Conservation (phyloP, 129 eudicot species). For the Tagetes patula region DNA sequence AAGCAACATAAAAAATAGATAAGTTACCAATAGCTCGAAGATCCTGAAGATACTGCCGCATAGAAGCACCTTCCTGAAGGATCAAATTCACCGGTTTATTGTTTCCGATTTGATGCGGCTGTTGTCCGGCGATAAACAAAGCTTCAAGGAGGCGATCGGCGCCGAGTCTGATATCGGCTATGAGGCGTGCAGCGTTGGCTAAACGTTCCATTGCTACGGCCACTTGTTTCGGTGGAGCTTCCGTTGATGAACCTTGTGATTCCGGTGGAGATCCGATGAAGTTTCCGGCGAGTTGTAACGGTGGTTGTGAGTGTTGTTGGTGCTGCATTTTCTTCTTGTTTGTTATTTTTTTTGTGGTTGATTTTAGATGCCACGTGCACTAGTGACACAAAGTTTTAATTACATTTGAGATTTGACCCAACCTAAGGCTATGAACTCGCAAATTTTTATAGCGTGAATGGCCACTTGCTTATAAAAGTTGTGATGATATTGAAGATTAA, state of each 20-base stretch:
- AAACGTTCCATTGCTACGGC: constrained; percentile 87
- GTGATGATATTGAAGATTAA: no score
- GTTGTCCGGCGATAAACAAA: constrained; percentile 57
- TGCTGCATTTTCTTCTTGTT: constrained; percentile 31
- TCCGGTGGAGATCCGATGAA: constrained; percentile 23
- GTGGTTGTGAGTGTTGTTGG: constrained; percentile 38
- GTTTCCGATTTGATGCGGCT: constrained; percentile 46
- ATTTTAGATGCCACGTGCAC: constrained; percentile 38
- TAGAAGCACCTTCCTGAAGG: constrained; percentile 62
- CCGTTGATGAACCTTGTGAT: constrained; percentile 28
- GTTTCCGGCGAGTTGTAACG: constrained; percentile 26
- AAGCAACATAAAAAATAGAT: background rate
- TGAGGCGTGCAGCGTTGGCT: constrained; percentile 73
- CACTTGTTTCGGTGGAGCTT: constrained; percentile 90
- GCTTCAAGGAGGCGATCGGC: constrained; percentile 98
- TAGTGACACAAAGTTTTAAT: constrained; percentile 4
- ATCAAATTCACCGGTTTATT: constrained; percentile 59
- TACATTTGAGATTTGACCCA: no score
- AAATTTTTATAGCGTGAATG: no score
- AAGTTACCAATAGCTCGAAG: constrained; percentile 75
- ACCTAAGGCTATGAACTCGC: no score
- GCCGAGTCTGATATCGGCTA: constrained; percentile 87
- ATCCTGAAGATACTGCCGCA: constrained; percentile 80
- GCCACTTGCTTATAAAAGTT: no score
- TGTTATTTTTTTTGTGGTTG: constrained; percentile 19